Conservation (phyloP, 2,329 filamentous ascomycete species). For the Trichoderma aggressivum region DNA sequence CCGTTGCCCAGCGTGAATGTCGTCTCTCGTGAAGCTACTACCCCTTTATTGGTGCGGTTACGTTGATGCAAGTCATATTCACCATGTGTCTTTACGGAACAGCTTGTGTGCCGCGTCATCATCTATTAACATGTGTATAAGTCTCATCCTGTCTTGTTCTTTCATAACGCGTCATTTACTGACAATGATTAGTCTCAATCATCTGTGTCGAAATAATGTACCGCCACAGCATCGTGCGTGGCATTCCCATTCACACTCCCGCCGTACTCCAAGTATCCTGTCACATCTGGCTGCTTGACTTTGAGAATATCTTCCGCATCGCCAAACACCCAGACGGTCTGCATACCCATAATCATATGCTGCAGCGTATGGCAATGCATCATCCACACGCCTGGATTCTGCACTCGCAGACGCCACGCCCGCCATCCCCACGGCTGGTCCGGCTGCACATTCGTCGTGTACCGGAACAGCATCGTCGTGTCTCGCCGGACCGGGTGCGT, state of each 20-base stretch:
- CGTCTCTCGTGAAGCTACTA: not conserved
- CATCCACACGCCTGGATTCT: conserved; percentile 53
- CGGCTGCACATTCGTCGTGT: conserved; percentile 39
- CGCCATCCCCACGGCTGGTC: conserved; percentile 53
- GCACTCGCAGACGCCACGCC: conserved; percentile 52
- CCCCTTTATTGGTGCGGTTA: not conserved
- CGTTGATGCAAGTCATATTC: not conserved
- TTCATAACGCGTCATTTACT: not conserved
- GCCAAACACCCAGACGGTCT: conserved; percentile 28
- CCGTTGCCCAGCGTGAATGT: not conserved
- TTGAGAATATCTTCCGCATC: conserved; percentile 23
- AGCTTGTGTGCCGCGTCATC: not conserved
- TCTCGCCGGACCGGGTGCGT: conserved; percentile 38
- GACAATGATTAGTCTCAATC: not conserved
- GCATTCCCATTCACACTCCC: conserved; percentile 45
- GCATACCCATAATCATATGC: conserved; percentile 53
- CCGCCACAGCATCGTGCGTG: conserved; percentile 15
- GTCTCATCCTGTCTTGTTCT: not conserved
- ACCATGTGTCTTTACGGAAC: not conserved
- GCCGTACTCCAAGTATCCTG: conserved; percentile 43
- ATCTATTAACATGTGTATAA: not conserved
- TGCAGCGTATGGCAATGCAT: conserved; percentile 58
- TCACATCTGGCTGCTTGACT: conserved; percentile 31
- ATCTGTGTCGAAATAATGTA: conserved; percentile 17
- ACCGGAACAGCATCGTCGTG: conserved; percentile 56